A percentile compares a stretch with the other conserved stretches of the same genome.
phyloP scores from a whole-genome alignment of 257 asterid genomes.

The Solanum corneliomulleri region DNA sequence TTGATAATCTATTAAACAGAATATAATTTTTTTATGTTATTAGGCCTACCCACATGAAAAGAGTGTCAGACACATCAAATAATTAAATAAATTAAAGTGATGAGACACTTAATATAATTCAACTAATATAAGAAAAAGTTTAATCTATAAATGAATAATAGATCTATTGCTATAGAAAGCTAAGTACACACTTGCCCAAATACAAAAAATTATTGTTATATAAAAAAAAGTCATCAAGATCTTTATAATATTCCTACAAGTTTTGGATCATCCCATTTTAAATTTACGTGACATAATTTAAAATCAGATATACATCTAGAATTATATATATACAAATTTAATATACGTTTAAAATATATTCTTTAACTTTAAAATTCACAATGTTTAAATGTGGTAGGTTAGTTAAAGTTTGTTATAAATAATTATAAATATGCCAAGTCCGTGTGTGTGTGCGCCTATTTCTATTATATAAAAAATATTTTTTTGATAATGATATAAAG shows the following conservation, averaged over 20 bases:
- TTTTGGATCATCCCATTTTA: not conserved
- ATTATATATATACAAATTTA: no score
- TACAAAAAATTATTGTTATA: not conserved
- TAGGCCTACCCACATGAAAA: not conserved
- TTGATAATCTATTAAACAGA: not conserved
- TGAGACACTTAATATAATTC: not conserved
- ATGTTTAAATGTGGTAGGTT: not conserved
- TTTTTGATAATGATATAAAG: not conserved
- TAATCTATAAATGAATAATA: not conserved
- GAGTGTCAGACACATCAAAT: not conserved
- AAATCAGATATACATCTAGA: no score
- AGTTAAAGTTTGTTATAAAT: not conserved
- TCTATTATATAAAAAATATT: not conserved
- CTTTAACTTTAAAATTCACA: no score
- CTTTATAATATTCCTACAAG: not conserved
- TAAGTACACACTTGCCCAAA: not conserved
- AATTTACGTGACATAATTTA: not conserved
- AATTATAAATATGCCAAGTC: not conserved
- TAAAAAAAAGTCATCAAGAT: not conserved
- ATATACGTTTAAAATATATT: no score
- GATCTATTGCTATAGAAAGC: not conserved
- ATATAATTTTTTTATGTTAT: not conserved
- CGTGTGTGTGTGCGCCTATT: not conserved
- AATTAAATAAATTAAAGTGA: not conserved
- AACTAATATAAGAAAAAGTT: not conserved